Base-by-base conservation (phyloP, 2,329 filamentous ascomycete species). In the Colletotrichum tamarilloi region DNA sequence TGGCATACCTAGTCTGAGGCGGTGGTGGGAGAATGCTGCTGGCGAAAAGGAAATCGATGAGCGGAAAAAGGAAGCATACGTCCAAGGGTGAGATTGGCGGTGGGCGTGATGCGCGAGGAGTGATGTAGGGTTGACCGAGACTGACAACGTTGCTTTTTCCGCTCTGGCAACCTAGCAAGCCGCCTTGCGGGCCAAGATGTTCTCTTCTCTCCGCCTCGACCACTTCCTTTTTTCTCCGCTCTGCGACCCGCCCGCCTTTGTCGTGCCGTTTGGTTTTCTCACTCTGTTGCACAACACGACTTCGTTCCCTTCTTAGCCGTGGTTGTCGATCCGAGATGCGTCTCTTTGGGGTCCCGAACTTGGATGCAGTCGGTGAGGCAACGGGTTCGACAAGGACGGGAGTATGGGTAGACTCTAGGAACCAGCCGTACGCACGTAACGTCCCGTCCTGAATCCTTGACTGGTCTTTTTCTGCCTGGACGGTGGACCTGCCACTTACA, bases 281-380 rank as follows among this genome's bases (percentile, higher is more conserved):
- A 4, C 32, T 11, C 35, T 72, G 46, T 53, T 46, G 49, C 59
- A 49, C 3, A 62, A 52, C 26, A 26, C 22, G 24, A 14, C 52
- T 16, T 22, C 19, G 52, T 30, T 35, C 26, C 66, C 57, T 55
- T 62, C 57, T 56, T 42, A 55, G 59, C 66, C 35, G 42, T 69
- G 26, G 30, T 24, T 64, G 66, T 72, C 66, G 70, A 72, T 72
- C 59, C 49, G 19, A 55, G 55, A 72, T 68, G 65, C 68, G 52
- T 32, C 66, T 72, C 42, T 42, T 59, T 69, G 67, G 69, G 28
- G 38, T 64, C 11, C 52, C 12, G 49, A 56, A 24, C 5, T 24
- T 24, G 46, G 53, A 59, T 62, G 71, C 67, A 71, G 53, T 73
- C 71, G 71, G 71, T 70, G 71, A 73, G 70, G 62, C 65, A 73